A percentile compares a stretch with the other conserved stretches of the same genome.
These are phyloP conservation scores for Leishmania lainsoni DNA, from an alignment of 208 protist genomes.

Conservation along the genomic window DNA sequence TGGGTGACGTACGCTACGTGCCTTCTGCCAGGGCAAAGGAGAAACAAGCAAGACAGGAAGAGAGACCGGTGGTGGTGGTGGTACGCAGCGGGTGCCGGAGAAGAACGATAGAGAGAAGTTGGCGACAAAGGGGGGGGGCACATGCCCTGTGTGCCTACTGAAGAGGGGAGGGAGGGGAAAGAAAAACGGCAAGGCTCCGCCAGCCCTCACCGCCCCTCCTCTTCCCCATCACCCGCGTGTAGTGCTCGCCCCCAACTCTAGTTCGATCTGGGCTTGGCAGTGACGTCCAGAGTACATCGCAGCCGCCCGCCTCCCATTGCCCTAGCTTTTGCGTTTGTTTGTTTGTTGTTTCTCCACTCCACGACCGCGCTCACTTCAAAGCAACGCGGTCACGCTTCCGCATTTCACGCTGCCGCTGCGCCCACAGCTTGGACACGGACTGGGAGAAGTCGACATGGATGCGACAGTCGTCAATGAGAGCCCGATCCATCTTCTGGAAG, in stretches of 20 bases:
- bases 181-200: neutral
- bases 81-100: neutral
- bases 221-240: neutral
- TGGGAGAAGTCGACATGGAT: conserved; percentile 99
- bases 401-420: conserved; percentile 55
- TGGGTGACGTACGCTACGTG: neutral
- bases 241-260: neutral
- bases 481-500: conserved; percentile 98
- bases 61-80: too few relatives aligned
- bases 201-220: neutral
- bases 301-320: neutral
- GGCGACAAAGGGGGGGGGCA: neutral
- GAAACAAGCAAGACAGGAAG: neutral
- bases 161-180: too few relatives aligned
- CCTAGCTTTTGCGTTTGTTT: neutral
- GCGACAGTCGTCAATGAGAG: conserved; percentile 97
- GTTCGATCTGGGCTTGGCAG: neutral
- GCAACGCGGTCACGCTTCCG: conserved; percentile 39
- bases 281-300: neutral
- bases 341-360: neutral
- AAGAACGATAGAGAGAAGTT: too few relatives aligned
- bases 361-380: neutral
- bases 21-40: neutral
- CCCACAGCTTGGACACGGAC: conserved; percentile 93
- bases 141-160: neutral